These are phyloP conservation scores for Didymellaceae sp. DNA, from an alignment of 2,329 filamentous ascomycete species.

Conservation along the genomic window DNA sequence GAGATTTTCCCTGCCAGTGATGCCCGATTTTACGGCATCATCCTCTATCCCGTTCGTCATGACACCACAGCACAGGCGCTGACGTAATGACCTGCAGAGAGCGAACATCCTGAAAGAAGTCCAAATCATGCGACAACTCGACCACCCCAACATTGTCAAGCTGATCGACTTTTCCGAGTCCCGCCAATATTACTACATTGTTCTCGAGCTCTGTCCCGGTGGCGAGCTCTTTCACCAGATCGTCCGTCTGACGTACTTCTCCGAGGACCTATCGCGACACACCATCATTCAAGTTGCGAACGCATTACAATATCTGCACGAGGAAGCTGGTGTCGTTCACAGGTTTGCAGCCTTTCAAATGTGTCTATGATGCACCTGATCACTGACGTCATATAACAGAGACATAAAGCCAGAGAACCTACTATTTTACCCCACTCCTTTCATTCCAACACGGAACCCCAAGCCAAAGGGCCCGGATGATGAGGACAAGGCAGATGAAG, in stretches of 20 bases:
- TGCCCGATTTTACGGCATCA: conserved; percentile 43
- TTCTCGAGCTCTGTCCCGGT: conserved; percentile 91
- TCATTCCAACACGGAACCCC: conserved; percentile 78
- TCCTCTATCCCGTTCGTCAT: conserved; percentile 26
- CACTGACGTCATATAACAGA: conserved; percentile 60
- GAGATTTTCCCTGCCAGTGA: conserved; percentile 56
- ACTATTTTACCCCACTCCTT: conserved; percentile 85
- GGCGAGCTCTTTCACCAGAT: conserved; percentile 99
- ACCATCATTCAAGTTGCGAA: conserved; percentile 96
- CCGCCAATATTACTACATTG: conserved; percentile 94
- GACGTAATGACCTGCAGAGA: conserved; percentile 66
- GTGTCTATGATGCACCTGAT: conserved; percentile 3
- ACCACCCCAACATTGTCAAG: conserved; percentile 95
- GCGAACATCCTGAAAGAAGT: conserved; percentile 99
- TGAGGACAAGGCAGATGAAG: conserved; percentile 96
- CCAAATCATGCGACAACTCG: conserved; percentile 95
- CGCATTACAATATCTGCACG: conserved; percentile 90
- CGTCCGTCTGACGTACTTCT: conserved; percentile 97
- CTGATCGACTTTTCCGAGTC: conserved; percentile 94
- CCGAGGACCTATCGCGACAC: conserved; percentile 91
- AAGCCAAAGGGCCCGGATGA: conserved; percentile 86
- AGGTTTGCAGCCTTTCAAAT: conserved; percentile 66
- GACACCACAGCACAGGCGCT: conserved; percentile 45
- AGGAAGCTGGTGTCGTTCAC: conserved; percentile 94
- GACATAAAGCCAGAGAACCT: conserved; percentile 99